phyloP scores from a whole-genome alignment of 192 early-diverging fungal genomes.

The Coemansia sp. region DNA sequence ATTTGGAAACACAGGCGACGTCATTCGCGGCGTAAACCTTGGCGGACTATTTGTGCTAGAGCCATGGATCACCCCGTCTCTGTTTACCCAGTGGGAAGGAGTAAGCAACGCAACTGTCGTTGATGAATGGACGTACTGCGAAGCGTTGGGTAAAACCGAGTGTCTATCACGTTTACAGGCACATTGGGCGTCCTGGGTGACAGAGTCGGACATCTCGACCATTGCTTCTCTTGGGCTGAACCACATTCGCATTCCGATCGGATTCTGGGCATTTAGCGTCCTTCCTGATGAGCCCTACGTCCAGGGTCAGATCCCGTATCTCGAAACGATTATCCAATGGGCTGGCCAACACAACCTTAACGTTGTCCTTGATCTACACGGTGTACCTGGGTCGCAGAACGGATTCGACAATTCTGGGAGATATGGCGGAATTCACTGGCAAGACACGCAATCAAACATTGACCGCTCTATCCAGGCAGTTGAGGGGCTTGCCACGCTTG shows the following conservation, averaged over 20 bases:
- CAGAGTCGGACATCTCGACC: slow-evolving; percentile 54
- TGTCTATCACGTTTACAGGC: slow-evolving; percentile 25
- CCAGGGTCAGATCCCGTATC: slow-evolving; percentile 44
- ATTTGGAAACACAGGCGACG: slow-evolving; percentile 33
- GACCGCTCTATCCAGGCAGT: slow-evolving; percentile 57
- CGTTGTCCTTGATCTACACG: slow-evolving; percentile 61
- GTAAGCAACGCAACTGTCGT: slow-evolving; percentile 29
- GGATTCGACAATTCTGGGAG: slow-evolving; percentile 61
- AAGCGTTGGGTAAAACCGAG: slow-evolving; percentile 46
- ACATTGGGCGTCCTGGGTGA: slow-evolving; percentile 61
- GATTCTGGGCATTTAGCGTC: slow-evolving; percentile 61
- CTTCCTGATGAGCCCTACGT: slow-evolving; percentile 58
- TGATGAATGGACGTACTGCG: slow-evolving; percentile 62
- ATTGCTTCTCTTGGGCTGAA: slow-evolving; percentile 54
- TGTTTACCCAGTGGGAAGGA: slow-evolving; percentile 52
- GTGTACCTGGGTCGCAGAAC: slow-evolving; percentile 64
- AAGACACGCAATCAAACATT: slow-evolving; percentile 50
- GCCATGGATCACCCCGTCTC: slow-evolving; percentile 59
- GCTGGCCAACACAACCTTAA: slow-evolving; percentile 53
- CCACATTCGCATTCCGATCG: slow-evolving; percentile 62
- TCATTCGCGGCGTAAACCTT: slow-evolving; percentile 60
- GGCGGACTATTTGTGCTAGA: slow-evolving; percentile 63
- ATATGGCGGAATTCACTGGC: slow-evolving; percentile 53
- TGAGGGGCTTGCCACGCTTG: slow-evolving; percentile 51
- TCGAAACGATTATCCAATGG: slow-evolving; percentile 43